These are phyloP conservation scores for Phalaenopsis aphrodite DNA, from an alignment of 106 monocot species.

Conservation along the genomic window DNA sequence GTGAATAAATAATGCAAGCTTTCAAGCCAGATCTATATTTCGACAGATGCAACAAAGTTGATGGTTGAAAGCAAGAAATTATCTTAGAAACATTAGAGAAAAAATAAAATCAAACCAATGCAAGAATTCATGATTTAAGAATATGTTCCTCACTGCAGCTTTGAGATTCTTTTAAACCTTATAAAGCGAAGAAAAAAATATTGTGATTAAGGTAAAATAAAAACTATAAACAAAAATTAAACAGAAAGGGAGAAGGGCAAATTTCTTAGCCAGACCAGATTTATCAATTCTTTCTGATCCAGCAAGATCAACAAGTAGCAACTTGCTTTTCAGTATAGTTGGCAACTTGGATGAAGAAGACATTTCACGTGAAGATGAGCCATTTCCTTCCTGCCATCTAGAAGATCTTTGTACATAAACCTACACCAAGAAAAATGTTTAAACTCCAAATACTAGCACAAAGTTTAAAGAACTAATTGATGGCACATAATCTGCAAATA, in stretches of 20 bases:
- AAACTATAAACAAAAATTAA: not conserved
- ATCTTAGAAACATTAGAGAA: not conserved
- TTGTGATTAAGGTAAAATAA: not conserved
- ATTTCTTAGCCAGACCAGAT: slow-evolving; percentile 28
- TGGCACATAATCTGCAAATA: not conserved
- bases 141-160: not conserved
- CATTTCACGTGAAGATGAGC: slow-evolving; percentile 9
- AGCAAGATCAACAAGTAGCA: slow-evolving; percentile 79
- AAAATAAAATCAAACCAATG: not conserved
- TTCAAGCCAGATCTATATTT: no score
- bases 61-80: not conserved
- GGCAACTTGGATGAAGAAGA: slow-evolving; percentile 23
- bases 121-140: not conserved
- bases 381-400: slow-evolving; percentile 30
- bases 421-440: slow-evolving; percentile 13
- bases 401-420: slow-evolving; percentile 52
- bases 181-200: not conserved
- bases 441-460: not conserved
- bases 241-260: not conserved
- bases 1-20: no score
- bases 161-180: not conserved
- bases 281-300: slow-evolving; percentile 83
- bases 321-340: slow-evolving; percentile 52
- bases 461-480: not conserved
- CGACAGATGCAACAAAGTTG: not conserved